Evolutionary conservation across 306 rosid genomes (phyloP), one percentile per base, ranked within the genome.

Genomic region (Ceratonia siliqua): DNA sequence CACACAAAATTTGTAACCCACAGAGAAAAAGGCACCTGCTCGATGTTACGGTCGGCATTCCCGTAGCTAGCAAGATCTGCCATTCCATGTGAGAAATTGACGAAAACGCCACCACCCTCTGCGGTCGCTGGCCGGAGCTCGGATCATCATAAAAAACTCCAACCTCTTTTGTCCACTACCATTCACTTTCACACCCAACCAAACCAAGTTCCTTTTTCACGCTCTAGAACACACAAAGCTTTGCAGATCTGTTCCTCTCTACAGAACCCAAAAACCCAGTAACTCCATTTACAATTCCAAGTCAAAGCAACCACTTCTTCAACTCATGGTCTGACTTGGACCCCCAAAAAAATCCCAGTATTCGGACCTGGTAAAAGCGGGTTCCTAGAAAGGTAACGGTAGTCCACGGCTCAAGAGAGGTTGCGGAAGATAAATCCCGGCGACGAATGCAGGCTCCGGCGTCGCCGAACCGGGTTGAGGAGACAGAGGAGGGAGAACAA

Each of bases 41-140:
- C 87, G 80, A 91, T 84, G 92, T 94, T 92, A 84, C 96, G 97
- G 93, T 91, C 80, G 88, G 94, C 97, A 89, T 91, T 91, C 86
- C 91, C 88, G 85, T 82, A 83, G 89, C 83, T 87, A 86, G 83
- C 92, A 92, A 90, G 98, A 94, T 92, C 98, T 89, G 98, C 97
- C 97, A 94, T 94, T 94, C 98, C 93, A 94, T 90, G 97, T 86
- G 96, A 84, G 86, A 79, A 86, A 94, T 74, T 89, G 78, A 83
- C 92, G 85, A 77, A 79, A 89, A 89, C 89, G 72, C 96, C 98
- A 87, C 98, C 97, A 84, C 91, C 98, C 94, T 86, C 85, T 88
- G 77, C 83, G 90, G 88, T 90, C 93, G 87, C 88, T 85, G 48
- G 89, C 73, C 79, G 89, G 85, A 83, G 89, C 85, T 73, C 97